phyloP scores from a whole-genome alignment of 306 rosid species.

The Comarum palustre region DNA sequence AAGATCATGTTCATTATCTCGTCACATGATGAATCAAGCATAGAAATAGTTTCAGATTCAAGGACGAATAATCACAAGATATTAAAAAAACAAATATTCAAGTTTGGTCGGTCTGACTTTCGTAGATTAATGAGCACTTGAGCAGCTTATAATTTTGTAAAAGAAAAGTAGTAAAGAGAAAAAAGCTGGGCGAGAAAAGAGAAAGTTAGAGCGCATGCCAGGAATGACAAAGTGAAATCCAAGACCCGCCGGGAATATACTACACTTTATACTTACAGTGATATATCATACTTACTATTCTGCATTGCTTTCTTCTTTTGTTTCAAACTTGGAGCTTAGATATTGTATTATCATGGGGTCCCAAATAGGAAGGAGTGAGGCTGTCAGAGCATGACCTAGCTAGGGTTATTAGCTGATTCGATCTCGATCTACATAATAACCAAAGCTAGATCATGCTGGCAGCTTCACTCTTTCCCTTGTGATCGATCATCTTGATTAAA shows the following conservation, averaged over 20 bases:
- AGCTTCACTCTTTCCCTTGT: constrained; percentile 95
- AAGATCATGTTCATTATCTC: background rate
- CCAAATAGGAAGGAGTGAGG: constrained; percentile 92
- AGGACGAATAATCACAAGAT: background rate
- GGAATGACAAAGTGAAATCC: constrained; percentile 27
- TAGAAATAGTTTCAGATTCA: background rate
- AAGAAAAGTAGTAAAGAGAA: background rate
- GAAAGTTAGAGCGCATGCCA: constrained; percentile 45
- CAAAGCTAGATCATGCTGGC: constrained; percentile 95
- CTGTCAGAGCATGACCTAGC: constrained; percentile 99
- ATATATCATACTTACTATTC: constrained; percentile 22
- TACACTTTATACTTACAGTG: constrained; percentile 28
- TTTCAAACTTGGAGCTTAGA: background rate
- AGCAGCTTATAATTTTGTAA: background rate
- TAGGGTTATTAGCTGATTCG: constrained; percentile 51
- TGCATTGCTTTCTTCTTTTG: constrained; percentile 10
- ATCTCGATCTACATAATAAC: background rate
- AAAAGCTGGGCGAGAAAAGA: constrained; percentile 7
- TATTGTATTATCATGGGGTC: constrained; percentile 30
- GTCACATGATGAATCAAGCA: background rate
- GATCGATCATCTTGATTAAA: constrained; percentile 26
- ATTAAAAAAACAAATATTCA: background rate
- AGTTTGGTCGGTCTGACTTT: background rate
- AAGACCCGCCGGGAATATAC: background rate
- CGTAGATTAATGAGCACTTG: background rate